These are phyloP conservation scores for Entomortierella beljakovae DNA, from an alignment of 192 early-diverging fungal genomes.

Conservation along the genomic window DNA sequence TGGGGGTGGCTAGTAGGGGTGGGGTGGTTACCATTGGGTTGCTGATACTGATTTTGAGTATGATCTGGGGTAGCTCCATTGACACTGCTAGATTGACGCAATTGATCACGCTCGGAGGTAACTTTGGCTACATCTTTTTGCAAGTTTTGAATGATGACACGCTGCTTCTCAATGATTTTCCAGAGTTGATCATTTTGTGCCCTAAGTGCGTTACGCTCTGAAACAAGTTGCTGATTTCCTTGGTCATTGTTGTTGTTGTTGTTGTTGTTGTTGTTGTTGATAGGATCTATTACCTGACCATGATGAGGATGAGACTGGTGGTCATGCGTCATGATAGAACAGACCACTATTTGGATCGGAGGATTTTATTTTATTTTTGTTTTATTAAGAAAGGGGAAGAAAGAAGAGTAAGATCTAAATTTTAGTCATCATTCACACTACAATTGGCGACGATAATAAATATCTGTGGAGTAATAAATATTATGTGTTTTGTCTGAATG, in stretches of 20 bases:
- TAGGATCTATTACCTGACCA: constrained; percentile 9
- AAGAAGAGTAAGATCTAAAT: too few relatives aligned
- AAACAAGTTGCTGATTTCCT: constrained; percentile 52
- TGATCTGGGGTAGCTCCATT: background rate
- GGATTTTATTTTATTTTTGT: background rate
- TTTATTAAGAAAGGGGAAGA: background rate
- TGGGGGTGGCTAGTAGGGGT: background rate
- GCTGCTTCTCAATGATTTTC: constrained; percentile 93
- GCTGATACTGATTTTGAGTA: constrained; percentile 2
- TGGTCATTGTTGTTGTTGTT: constrained; percentile 27
- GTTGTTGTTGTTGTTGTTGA: too few relatives aligned
- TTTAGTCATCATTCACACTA: too few relatives aligned
- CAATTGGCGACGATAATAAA: too few relatives aligned
- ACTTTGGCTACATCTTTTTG: constrained; percentile 69
- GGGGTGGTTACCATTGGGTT: background rate
- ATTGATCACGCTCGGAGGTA: constrained; percentile 40
- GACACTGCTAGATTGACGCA: constrained; percentile 14
- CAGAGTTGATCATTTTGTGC: constrained; percentile 89
- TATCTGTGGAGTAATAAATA: too few relatives aligned
- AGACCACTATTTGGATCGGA: background rate
- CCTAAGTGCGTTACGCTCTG: constrained; percentile 77
- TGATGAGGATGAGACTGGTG: constrained; percentile 23
- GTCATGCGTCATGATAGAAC: constrained; percentile 27
- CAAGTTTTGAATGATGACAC: constrained; percentile 86
- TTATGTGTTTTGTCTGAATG: too few relatives aligned